Base-by-base conservation (phyloP, 106 monocot genomes). In the Alisma plantagoaquatica region DNA sequence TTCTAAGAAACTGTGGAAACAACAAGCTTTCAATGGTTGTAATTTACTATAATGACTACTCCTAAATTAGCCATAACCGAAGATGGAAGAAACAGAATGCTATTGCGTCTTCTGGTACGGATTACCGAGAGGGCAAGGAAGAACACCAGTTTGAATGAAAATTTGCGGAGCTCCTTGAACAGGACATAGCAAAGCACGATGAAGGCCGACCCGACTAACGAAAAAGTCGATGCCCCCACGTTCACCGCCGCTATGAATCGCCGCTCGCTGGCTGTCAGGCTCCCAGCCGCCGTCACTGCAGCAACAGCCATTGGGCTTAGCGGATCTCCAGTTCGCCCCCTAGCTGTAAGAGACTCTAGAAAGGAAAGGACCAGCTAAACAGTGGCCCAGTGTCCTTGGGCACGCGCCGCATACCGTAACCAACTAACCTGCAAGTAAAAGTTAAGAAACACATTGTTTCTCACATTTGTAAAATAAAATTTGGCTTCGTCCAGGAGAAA, bases 61-160 rank as follows among this genome's bases (percentile, higher is more conserved):
- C 35, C 6, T 38, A 49, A 49, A 19, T n/a, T 19, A 43, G 5
- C 43, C 15, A 14, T 19, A 43, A 43, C 43, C 15, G 43, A 43
- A 15, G 19, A 49, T 22, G 21, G 6, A 19, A 22, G 15, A 49
- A 43, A 19, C 19, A 43, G 19, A 43, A 43, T 2, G 43, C 43
- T 43, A n/a, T 43, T 43, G 2, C 8, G 43, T 43, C 43, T 43
- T 19, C 15, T n/a, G 43, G 25, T 6, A 29, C 17, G 33, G 32
- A 29, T 70, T 78, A 96, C 98, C 15, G 98, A 89, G 57, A 98
- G 78, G n/a, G 90, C 90, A 31, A 98, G 98, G 61, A 82, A 98
- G 85, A 90, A 98, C 44, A 98, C 71, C 56, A 98, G 90, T 58
- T 82, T 98, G 82, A 98, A 98, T 20, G 98, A 98, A 74, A 98